These are phyloP conservation scores for Schrenkiella parvula DNA, from an alignment of 345 rosid genomes.

Conservation along the genomic window DNA sequence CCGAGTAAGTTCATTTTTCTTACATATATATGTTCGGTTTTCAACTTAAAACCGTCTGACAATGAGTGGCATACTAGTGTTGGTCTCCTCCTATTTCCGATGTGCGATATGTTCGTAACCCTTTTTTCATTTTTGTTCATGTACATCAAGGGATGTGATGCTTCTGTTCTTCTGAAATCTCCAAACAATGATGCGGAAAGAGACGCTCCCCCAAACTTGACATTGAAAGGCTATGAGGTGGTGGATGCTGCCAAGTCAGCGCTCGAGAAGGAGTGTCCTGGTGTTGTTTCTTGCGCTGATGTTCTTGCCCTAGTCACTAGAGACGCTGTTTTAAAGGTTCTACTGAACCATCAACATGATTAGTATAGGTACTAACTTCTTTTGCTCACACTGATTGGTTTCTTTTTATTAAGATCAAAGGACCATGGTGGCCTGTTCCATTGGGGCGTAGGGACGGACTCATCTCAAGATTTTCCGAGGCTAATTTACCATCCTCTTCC, in stretches of 20 bases:
- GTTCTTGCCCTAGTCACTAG: constrained; percentile 59
- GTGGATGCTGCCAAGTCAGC: constrained; percentile 42
- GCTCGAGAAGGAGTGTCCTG: constrained; percentile 40
- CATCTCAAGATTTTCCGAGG: constrained; percentile 38
- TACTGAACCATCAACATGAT: not conserved
- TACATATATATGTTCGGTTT: no score
- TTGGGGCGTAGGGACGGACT: constrained; percentile 60
- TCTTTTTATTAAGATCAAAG: constrained; percentile 14
- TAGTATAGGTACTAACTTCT: not conserved
- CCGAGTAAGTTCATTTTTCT: constrained; percentile 31
- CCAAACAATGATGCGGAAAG: constrained; percentile 41
- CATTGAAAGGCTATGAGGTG: constrained; percentile 47
- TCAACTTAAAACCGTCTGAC: not conserved
- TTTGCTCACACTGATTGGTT: not conserved
- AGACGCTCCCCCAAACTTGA: constrained; percentile 37
- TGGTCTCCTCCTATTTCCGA: not conserved
- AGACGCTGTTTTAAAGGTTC: constrained; percentile 45
- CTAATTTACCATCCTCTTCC: constrained; percentile 39
- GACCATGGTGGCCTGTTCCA: constrained; percentile 61
- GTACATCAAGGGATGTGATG: constrained; percentile 52
- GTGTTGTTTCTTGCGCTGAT: constrained; percentile 67
- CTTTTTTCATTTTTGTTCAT: not conserved
- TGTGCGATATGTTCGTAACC: not conserved
- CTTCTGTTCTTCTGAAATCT: constrained; percentile 44
- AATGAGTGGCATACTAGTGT: not conserved